A percentile compares a stretch with the other conserved stretches of the same genome.
phyloP scores from a whole-genome alignment of 139 green algal genomes.

The Micromonas commoda region DNA sequence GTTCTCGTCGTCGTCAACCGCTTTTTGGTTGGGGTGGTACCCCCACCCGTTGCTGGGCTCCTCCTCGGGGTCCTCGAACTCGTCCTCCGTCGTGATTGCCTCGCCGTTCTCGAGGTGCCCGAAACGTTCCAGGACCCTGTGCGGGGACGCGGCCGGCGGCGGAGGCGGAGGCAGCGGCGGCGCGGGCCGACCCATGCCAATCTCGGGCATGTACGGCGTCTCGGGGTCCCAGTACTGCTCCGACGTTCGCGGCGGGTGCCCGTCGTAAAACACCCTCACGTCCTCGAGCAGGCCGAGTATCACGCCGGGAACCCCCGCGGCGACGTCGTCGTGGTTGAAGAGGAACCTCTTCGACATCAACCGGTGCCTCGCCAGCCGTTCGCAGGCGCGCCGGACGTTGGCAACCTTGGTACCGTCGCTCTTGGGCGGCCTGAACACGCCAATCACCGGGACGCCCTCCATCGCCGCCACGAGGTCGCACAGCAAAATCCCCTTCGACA shows the following conservation, averaged over 20 bases:
- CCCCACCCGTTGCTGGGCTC: no score
- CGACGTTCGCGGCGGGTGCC: background rate
- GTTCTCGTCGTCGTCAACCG: no score
- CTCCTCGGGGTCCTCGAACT: no score
- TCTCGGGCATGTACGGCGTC: no score
- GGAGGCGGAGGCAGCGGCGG: no score
- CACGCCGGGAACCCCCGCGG: background rate
- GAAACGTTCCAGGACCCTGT: no score
- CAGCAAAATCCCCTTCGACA: background rate
- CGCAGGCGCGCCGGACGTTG: background rate
- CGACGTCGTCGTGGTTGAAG: background rate
- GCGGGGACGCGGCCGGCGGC: no score
- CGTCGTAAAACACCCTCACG: background rate
- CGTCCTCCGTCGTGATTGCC: no score
- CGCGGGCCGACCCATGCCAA: no score
- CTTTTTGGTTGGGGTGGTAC: no score
- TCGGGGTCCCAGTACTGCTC: background rate
- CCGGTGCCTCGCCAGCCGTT: background rate
- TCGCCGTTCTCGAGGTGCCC: no score
- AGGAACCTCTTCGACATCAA: background rate
- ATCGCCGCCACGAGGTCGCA: background rate
- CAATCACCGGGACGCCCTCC: background rate
- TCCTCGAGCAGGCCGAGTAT: background rate
- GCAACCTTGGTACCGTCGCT: background rate
- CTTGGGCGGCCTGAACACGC: background rate